A percentile compares a stretch with the other conserved stretches of the same genome.
Conservation (phyloP, 2,329 filamentous ascomycete genomes). For the Rhytidhysteron rufulum region DNA sequence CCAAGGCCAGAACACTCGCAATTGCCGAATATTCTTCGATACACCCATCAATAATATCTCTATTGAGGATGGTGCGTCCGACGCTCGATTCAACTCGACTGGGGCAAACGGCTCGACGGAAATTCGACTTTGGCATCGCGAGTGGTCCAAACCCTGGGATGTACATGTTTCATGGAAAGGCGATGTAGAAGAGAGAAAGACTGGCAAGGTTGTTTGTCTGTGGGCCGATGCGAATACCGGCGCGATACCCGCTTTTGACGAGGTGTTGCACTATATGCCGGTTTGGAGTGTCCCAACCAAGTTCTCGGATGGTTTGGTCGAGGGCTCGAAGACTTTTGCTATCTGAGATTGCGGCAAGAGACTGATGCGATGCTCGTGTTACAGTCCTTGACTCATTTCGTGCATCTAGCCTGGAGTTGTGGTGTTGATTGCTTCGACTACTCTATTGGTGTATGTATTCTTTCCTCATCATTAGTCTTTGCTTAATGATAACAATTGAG, state of each 20-base stretch:
- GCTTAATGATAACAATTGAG: too few relatives aligned
- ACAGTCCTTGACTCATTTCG: too few relatives aligned
- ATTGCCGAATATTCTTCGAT: constrained; percentile 71
- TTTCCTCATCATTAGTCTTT: too few relatives aligned
- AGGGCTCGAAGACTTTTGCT: constrained; percentile 69
- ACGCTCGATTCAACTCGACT: constrained; percentile 62
- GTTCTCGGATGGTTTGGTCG: constrained; percentile 71
- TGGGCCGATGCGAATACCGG: constrained; percentile 84
- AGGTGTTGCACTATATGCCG: constrained; percentile 71
- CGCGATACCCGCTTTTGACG: constrained; percentile 78
- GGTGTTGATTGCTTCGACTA: too few relatives aligned
- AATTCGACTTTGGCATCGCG: constrained; percentile 76
- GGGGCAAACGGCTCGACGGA: constrained; percentile 62
- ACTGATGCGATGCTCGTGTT: too few relatives aligned
- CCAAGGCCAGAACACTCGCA: constrained; percentile 69
- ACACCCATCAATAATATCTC: constrained; percentile 61
- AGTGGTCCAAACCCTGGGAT: constrained; percentile 72
- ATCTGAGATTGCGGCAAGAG: too few relatives aligned
- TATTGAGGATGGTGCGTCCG: constrained; percentile 59
- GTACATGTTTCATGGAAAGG: constrained; percentile 67
- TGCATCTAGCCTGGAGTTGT: too few relatives aligned
- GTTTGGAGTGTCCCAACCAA: constrained; percentile 78
- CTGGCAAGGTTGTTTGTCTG: constrained; percentile 68
- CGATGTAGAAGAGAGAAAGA: constrained; percentile 27
- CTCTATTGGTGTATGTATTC: too few relatives aligned